Conservation (phyloP, 164 flowering plant genomes). For the Macadamia integrifolia region DNA sequence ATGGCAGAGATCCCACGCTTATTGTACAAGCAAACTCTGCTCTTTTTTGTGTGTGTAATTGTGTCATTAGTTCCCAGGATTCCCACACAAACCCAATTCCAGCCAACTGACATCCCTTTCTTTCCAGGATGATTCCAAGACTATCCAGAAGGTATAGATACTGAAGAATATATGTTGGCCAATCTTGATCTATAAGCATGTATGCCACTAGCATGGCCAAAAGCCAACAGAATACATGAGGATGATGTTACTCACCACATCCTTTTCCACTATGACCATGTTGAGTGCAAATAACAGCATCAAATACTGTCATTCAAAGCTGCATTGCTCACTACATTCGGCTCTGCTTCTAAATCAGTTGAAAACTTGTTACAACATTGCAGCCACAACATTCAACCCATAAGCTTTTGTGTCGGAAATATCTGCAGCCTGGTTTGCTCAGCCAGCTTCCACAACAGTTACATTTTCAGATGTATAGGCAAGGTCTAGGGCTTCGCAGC, state of each 20-base stretch:
- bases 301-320: constrained; percentile 86
- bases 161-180: not conserved
- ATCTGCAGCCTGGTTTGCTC: constrained; percentile 74
- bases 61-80: too few relatives aligned
- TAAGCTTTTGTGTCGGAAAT: constrained; percentile 78
- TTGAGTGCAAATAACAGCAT: constrained; percentile 91
- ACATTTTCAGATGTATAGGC: constrained; percentile 89
- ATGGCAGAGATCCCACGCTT: too few relatives aligned
- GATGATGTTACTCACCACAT: constrained; percentile 59
- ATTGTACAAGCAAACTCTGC: too few relatives aligned
- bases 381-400: constrained; percentile 92
- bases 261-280: constrained; percentile 99
- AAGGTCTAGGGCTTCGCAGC: constrained; percentile 92
- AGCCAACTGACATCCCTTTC: too few relatives aligned
- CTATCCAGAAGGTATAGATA: too few relatives aligned
- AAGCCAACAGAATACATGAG: not conserved
- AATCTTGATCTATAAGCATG: not conserved
- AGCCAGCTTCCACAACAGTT: constrained; percentile 86
- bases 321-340: constrained; percentile 67
- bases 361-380: constrained; percentile 71
- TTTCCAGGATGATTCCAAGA: too few relatives aligned
- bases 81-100: too few relatives aligned
- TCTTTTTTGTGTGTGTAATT: too few relatives aligned
- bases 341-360: constrained; percentile 86
- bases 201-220: not conserved